Evolutionary conservation across 176 grass and related monocot species (phyloP).

Genomic region (Urochloa ruziziensis): DNA sequence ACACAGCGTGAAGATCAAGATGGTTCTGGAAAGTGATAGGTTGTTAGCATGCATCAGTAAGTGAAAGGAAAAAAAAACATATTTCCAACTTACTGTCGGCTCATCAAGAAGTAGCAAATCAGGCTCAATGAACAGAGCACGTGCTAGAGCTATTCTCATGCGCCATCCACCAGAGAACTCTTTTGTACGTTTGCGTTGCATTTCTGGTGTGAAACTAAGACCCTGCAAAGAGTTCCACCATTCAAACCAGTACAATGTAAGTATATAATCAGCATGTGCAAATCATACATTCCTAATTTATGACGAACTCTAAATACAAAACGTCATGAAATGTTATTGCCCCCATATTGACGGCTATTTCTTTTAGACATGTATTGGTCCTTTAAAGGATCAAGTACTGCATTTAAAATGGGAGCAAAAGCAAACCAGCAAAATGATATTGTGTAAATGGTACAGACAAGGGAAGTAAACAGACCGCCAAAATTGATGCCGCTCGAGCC

Average conservation of each 20-base stretch:
- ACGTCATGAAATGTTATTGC: background rate
- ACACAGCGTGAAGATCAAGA: conserved; percentile 97
- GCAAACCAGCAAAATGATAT: background rate
- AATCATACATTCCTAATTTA: background rate
- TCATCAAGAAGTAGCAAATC: conserved; percentile 97
- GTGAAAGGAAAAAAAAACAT: background rate
- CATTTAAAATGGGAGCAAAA: background rate
- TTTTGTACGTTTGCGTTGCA: conserved; percentile 79
- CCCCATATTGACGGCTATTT: background rate
- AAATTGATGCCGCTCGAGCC: conserved; percentile 89
- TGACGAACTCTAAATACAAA: background rate
- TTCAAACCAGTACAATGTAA: conserved; percentile 26
- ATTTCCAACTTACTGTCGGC: conserved; percentile 66
- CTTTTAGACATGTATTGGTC: background rate
- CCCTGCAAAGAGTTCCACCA: conserved; percentile 57
- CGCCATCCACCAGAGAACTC: conserved; percentile 97
- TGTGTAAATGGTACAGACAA: background rate
- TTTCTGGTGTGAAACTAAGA: conserved; percentile 97
- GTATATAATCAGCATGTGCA: background rate
- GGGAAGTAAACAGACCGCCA: conserved; percentile 68
- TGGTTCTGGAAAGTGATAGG: conserved; percentile 67
- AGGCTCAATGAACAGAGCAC: conserved; percentile 94
- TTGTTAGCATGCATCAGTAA: conserved; percentile 25
- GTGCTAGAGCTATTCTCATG: conserved; percentile 95
- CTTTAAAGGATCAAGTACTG: background rate